A percentile compares a stretch with the other conserved stretches of the same genome.
These are phyloP conservation scores for Pistacia vera DNA, from an alignment of 345 rosid genomes.

Conservation along the genomic window DNA sequence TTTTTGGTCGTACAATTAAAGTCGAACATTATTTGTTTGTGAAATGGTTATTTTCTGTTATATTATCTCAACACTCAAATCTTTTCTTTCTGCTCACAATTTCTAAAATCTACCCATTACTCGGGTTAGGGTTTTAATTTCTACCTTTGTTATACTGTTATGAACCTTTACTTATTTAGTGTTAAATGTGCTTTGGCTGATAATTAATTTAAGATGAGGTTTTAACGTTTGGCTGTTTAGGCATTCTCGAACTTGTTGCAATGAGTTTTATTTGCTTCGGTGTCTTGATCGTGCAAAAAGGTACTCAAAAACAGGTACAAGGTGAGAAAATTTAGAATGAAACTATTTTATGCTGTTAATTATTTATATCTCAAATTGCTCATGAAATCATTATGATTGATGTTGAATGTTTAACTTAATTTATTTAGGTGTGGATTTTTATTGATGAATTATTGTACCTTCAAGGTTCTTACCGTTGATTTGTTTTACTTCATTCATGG, in stretches of 20 bases:
- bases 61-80: neutral
- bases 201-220: constrained; percentile 16
- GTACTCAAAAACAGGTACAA: constrained; percentile 36
- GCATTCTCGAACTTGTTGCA: constrained; percentile 24
- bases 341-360: neutral
- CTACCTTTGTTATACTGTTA: neutral
- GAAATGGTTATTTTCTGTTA: constrained; percentile 9
- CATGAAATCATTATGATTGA: neutral
- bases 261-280: constrained; percentile 68
- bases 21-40: neutral
- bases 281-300: constrained; percentile 35
- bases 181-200: neutral
- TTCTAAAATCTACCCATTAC: neutral
- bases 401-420: neutral
- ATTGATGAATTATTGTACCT: neutral
- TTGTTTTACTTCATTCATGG: constrained; percentile 14
- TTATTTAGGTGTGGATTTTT: neutral
- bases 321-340: constrained; percentile 36
- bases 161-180: neutral
- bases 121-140: constrained; percentile 19
- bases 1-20: neutral
- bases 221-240: constrained; percentile 12
- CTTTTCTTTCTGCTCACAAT: neutral
- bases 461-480: constrained; percentile 12
- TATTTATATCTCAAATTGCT: constrained; percentile 8